Conservation (phyloP, 768 basidiomycete species). For the Tulasnella sp. region DNA sequence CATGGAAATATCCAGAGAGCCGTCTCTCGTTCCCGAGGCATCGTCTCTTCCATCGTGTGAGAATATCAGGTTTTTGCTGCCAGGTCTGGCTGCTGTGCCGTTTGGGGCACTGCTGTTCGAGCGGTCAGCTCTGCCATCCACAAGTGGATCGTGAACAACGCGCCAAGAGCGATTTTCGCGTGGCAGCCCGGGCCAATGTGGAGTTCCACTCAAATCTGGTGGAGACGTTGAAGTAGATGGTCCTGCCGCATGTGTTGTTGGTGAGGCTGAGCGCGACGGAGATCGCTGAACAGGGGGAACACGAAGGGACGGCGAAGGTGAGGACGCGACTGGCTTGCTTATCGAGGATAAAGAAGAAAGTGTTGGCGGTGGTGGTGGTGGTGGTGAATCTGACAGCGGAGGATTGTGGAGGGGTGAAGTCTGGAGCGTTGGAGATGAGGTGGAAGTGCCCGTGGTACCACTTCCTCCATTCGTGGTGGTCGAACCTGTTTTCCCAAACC, state of each 20-base stretch:
- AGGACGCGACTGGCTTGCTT: conserved; percentile 1
- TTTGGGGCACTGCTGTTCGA: conserved; percentile 26
- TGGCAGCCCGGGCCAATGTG: conserved; percentile 32
- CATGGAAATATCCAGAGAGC: conserved; percentile 17
- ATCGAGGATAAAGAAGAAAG: conserved; percentile 37
- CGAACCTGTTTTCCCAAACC: conserved; percentile 7
- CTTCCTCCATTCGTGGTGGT: neutral
- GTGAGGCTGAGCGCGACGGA: conserved; percentile 10
- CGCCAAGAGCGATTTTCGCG: conserved; percentile 36
- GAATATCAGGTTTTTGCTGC: conserved; percentile 37
- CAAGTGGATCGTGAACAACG: conserved; percentile 37
- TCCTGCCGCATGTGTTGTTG: neutral
- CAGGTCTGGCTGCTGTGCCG: conserved; percentile 18
- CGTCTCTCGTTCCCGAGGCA: conserved; percentile 12
- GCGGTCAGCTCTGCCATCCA: conserved; percentile 37
- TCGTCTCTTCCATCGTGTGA: conserved; percentile 37
- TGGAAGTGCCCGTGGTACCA: conserved; percentile 38
- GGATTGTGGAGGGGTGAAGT: conserved; percentile 46
- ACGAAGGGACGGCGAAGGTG: conserved; percentile 34
- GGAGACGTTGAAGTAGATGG: conserved; percentile 28
- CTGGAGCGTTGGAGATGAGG: conserved; percentile 42
- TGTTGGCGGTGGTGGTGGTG: conserved; percentile 40
- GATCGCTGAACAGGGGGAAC: neutral
- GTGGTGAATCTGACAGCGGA: conserved; percentile 44
- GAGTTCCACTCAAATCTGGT: conserved; percentile 26